These are phyloP conservation scores for Blastobotrys aristatus DNA, from an alignment of 1,139 yeast species.

Conservation along the genomic window DNA sequence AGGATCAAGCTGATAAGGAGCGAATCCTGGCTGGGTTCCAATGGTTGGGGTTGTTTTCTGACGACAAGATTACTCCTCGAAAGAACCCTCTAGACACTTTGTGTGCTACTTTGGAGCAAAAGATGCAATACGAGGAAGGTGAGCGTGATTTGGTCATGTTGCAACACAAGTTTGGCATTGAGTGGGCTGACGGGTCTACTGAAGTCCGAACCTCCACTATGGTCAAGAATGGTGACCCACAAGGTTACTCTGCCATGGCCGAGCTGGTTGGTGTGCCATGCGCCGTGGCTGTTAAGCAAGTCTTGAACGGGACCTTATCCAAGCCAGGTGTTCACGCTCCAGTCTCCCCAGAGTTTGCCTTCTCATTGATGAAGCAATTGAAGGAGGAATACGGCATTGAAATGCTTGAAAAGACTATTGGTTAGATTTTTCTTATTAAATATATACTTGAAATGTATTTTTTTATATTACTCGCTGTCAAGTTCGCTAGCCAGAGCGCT, in stretches of 20 bases:
- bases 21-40: slow-evolving; percentile 83
- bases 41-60: slow-evolving; percentile 92
- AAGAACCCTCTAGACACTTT: slow-evolving; percentile 93
- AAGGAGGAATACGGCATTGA: slow-evolving; percentile 85
- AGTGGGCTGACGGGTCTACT: slow-evolving; percentile 87
- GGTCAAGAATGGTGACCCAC: slow-evolving; percentile 88
- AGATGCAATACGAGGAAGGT: slow-evolving; percentile 93
- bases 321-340: slow-evolving; percentile 90
- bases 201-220: slow-evolving; percentile 94
- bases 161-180: slow-evolving; percentile 97
- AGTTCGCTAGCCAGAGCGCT: slow-evolving; percentile 32
- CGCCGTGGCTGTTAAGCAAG: slow-evolving; percentile 89
- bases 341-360: slow-evolving; percentile 81
- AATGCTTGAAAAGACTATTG: slow-evolving; percentile 70
- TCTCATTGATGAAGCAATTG: slow-evolving; percentile 85
- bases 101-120: slow-evolving; percentile 91
- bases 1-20: slow-evolving; percentile 73
- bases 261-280: slow-evolving; percentile 97
- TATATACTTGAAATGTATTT: not conserved
- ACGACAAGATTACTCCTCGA: slow-evolving; percentile 71
- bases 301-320: slow-evolving; percentile 74
- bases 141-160: slow-evolving; percentile 93
- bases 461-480: slow-evolving; percentile 3
- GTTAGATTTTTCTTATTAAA: slow-evolving; percentile 12
- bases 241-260: slow-evolving; percentile 98